phyloP scores from a whole-genome alignment of 139 green algal genomes.

The Picochlorum sp. region DNA sequence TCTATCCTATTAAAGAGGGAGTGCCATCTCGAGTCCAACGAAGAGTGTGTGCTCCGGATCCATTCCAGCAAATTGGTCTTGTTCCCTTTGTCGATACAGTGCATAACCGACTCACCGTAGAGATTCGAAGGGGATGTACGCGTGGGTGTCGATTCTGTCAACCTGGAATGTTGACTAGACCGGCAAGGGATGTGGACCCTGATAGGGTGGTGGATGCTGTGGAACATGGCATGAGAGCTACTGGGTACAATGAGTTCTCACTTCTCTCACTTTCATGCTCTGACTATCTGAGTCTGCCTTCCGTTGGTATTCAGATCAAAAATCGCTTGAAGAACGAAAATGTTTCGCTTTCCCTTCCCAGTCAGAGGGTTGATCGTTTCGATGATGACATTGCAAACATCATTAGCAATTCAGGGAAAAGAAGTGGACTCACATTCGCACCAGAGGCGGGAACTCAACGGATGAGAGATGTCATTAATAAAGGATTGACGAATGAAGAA shows the following conservation, averaged over 20 bases:
- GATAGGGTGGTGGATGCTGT: slow-evolving; percentile 57
- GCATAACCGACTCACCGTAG: slow-evolving; percentile 62
- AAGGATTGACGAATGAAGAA: slow-evolving; percentile 65
- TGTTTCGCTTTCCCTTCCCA: slow-evolving; percentile 56
- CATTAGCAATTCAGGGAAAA: slow-evolving; percentile 34
- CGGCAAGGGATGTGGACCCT: slow-evolving; percentile 58
- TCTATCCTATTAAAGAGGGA: slow-evolving; percentile 49
- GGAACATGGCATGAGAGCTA: slow-evolving; percentile 52
- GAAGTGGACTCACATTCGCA: slow-evolving; percentile 55
- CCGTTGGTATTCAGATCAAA: slow-evolving; percentile 55
- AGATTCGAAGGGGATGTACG: slow-evolving; percentile 69
- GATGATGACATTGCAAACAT: slow-evolving; percentile 69
- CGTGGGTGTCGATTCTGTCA: slow-evolving; percentile 75
- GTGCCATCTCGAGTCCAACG: slow-evolving; percentile 44
- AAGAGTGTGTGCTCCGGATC: slow-evolving; percentile 53
- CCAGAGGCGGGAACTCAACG: slow-evolving; percentile 65
- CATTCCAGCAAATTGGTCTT: slow-evolving; percentile 59
- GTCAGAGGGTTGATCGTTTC: slow-evolving; percentile 64
- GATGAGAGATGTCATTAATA: slow-evolving; percentile 68
- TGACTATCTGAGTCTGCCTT: slow-evolving; percentile 58
- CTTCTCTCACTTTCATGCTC: slow-evolving; percentile 64
- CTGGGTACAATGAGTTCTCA: slow-evolving; percentile 61
- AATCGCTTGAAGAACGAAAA: slow-evolving; percentile 59
- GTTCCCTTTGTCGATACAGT: slow-evolving; percentile 63
- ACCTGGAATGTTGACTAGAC: slow-evolving; percentile 66